Evolutionary conservation across 257 asterid species (phyloP).

Genomic region (Coffea eugenioides): DNA sequence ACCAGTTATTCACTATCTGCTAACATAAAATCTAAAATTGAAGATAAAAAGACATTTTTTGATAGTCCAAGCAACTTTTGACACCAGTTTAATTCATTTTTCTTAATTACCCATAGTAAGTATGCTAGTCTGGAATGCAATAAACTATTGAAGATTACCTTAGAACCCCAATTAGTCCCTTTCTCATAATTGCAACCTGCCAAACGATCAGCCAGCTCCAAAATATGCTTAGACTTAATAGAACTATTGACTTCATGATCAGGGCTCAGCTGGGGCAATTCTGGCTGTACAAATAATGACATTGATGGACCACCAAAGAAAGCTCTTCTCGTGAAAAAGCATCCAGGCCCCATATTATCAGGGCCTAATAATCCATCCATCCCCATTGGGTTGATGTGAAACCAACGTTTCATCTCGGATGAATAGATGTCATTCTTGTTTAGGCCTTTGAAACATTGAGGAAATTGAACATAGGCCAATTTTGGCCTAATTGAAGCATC

Average conservation of each 20-base stretch:
- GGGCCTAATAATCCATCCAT: constrained; percentile 73
- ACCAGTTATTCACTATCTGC: too few species aligned
- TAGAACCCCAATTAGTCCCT: constrained; percentile 59
- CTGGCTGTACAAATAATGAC: constrained; percentile 29
- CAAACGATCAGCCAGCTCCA: constrained; percentile 48
- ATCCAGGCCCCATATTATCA: constrained; percentile 63
- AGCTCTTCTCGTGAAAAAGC: constrained; percentile 61
- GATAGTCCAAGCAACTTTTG: too few species aligned
- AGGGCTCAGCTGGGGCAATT: constrained; percentile 42
- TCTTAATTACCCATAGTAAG: too few species aligned
- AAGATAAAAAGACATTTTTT: too few species aligned
- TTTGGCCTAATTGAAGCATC: constrained; percentile 36
- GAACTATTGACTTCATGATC: constrained; percentile 33
- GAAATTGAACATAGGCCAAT: constrained; percentile 65
- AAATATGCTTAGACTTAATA: constrained; percentile 26
- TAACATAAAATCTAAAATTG: too few species aligned
- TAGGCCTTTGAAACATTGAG: constrained; percentile 66
- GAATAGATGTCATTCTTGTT: constrained; percentile 64
- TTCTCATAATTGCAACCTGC: constrained; percentile 55
- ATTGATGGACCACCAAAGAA: constrained; percentile 63
- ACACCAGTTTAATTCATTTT: too few species aligned
- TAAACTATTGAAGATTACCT: constrained; percentile 34
- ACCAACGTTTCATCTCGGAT: constrained; percentile 52
- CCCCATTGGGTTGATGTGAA: constrained; percentile 50
- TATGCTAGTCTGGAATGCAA: too few species aligned